A percentile compares a stretch with the other conserved stretches of the same genome.
Evolutionary conservation across 495 filamentous ascomycete genomes (phyloP).

Genomic region (Penicillium lagena): DNA sequence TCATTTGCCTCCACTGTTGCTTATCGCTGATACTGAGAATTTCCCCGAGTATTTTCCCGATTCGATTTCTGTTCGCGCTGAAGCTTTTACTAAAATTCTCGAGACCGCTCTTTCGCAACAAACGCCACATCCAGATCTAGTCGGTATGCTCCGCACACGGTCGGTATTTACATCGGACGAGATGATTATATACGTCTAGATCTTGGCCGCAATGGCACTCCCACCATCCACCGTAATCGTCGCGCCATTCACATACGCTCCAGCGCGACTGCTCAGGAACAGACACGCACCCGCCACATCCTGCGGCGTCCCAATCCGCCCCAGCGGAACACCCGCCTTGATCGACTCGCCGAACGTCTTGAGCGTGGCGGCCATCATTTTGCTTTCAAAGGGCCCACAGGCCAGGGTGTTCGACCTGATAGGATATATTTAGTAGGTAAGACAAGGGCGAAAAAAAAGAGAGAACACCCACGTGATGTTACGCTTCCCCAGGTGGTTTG

Average conservation of each 20-base stretch:
- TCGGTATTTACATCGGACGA: no score
- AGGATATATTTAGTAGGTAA: slow-evolving; percentile 1
- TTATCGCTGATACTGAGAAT: no score
- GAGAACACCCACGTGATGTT: slow-evolving; percentile 54
- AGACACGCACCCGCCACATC: slow-evolving; percentile 75
- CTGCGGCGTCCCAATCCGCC: slow-evolving; percentile 60
- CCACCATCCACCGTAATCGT: slow-evolving; percentile 73
- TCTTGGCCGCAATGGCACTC: slow-evolving; percentile 43
- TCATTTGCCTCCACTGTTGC: no score
- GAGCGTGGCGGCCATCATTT: slow-evolving; percentile 76
- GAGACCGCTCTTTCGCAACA: not conserved
- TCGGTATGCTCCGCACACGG: no score
- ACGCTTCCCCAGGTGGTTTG: slow-evolving; percentile 60
- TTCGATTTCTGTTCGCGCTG: no score
- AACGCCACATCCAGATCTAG: not conserved
- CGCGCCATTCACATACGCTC: slow-evolving; percentile 70
- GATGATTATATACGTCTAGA: slow-evolving; percentile 26
- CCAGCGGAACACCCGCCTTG: slow-evolving; percentile 57
- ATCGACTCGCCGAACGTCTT: slow-evolving; percentile 55
- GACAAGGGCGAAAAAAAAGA: not conserved
- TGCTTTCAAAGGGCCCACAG: slow-evolving; percentile 74
- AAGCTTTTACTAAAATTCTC: no score
- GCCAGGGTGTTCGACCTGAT: slow-evolving; percentile 59
- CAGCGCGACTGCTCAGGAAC: slow-evolving; percentile 65
- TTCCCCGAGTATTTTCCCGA: no score